A percentile compares a stretch with the other conserved stretches of the same genome.
Evolutionary conservation across 208 protist species (phyloP).

Genomic region (Acanthamoeba lenticulata): DNA sequence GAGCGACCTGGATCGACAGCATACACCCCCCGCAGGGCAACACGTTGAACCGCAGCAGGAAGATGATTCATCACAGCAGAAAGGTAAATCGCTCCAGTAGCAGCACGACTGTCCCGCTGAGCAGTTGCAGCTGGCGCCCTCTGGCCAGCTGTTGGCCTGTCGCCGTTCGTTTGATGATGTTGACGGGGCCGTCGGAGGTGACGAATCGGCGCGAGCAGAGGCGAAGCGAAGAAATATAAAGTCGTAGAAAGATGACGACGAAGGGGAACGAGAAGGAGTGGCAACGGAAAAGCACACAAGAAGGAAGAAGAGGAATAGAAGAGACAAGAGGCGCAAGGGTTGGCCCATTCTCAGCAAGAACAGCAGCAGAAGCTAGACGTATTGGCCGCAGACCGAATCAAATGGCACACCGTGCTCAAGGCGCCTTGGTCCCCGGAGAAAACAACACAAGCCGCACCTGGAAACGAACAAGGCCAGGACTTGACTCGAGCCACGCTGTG

Average conservation of each 20-base stretch:
- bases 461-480: too few relatives aligned
- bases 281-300: neutral
- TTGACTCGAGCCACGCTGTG: too few relatives aligned
- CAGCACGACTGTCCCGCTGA: neutral
- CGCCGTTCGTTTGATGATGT: neutral
- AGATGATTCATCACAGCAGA: neutral
- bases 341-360: too few relatives aligned
- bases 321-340: too few relatives aligned
- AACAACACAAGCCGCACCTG: too few relatives aligned
- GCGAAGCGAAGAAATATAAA: neutral
- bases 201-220: neutral
- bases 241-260: neutral
- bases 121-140: neutral
- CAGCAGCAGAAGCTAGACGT: too few relatives aligned
- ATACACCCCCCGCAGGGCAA: neutral
- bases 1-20: slow-evolving; percentile 28
- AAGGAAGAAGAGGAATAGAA: neutral
- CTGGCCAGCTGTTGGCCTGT: neutral
- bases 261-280: neutral
- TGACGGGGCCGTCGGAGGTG: neutral
- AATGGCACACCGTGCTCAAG: too few relatives aligned
- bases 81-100: slow-evolving; percentile 16
- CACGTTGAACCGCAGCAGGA: slow-evolving; percentile 36
- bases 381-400: too few relatives aligned
- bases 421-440: too few relatives aligned